Conservation (phyloP, 2,329 filamentous ascomycete species). For the Beauveria medogensis region DNA sequence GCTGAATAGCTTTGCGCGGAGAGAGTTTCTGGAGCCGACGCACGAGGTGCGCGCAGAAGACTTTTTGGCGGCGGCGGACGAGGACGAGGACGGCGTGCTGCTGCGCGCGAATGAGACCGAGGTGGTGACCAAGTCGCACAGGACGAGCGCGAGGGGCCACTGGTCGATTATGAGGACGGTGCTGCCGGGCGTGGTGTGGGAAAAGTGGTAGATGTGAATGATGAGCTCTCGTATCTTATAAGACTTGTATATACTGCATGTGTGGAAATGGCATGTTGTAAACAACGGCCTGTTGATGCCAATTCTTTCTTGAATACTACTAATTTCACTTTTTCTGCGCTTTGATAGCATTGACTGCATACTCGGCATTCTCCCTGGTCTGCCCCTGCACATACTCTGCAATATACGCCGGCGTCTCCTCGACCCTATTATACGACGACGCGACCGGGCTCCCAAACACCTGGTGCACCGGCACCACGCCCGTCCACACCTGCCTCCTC, state of each 20-base stretch:
- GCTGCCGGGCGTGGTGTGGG: slow-evolving; percentile 71
- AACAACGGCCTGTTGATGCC: background rate
- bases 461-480: slow-evolving; percentile 55
- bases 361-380: slow-evolving; percentile 3
- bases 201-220: slow-evolving; percentile 59
- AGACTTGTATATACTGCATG: background rate
- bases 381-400: slow-evolving; percentile 16
- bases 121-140: slow-evolving; percentile 63
- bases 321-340: background rate
- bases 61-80: slow-evolving; percentile 33
- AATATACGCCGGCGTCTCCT: slow-evolving; percentile 54
- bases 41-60: slow-evolving; percentile 55
- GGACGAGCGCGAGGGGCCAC: slow-evolving; percentile 70
- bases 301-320: background rate
- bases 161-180: slow-evolving; percentile 89
- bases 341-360: slow-evolving; percentile 28
- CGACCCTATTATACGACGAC: slow-evolving; percentile 49
- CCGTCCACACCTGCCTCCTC: slow-evolving; percentile 42
- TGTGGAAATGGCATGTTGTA: background rate
- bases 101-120: slow-evolving; percentile 56
- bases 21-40: slow-evolving; percentile 62
- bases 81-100: slow-evolving; percentile 29
- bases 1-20: slow-evolving; percentile 61
- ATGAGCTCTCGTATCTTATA: background rate
- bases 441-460: slow-evolving; percentile 56